These are phyloP conservation scores for Kodamaea sagamina DNA, from an alignment of 805 yeast genomes.

Conservation along the genomic window DNA sequence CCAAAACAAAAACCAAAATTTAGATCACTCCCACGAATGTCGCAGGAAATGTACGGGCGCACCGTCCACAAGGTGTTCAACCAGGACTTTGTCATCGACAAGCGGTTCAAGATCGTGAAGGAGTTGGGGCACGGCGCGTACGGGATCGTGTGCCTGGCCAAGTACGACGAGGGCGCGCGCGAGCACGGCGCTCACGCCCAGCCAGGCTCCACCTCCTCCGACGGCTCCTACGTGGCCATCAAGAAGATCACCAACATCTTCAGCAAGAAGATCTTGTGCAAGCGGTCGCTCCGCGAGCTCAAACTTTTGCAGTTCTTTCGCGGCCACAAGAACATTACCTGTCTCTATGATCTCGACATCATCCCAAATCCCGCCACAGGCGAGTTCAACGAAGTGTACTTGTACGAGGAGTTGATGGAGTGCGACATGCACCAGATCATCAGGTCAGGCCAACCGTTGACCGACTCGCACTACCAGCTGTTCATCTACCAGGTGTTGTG, in stretches of 20 bases:
- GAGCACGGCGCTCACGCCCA: too few species aligned
- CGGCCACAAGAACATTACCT: conserved; percentile 95
- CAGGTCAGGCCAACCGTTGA: conserved; percentile 86
- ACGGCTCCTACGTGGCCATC: conserved; percentile 70
- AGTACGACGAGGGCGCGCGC: conserved; percentile 71
- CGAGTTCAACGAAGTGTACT: conserved; percentile 84
- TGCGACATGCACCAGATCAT: conserved; percentile 98
- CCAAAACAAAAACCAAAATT: not conserved
- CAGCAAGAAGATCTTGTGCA: conserved; percentile 85
- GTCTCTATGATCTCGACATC: conserved; percentile 91
- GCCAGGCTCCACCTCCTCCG: conserved; percentile 21
- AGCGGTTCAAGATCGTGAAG: conserved; percentile 81
- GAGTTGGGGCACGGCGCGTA: conserved; percentile 98
- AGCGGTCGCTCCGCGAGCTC: conserved; percentile 87
- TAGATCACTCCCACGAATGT: conserved; percentile 4
- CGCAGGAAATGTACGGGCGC: conserved; percentile 29
- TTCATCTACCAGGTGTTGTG: conserved; percentile 90
- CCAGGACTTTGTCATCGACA: conserved; percentile 92
- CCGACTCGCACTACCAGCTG: conserved; percentile 93
- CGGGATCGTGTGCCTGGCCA: conserved; percentile 94
- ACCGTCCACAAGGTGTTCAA: conserved; percentile 49
- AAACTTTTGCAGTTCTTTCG: conserved; percentile 89
- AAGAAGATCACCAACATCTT: conserved; percentile 95
- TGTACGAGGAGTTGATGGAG: conserved; percentile 97
- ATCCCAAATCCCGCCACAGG: conserved; percentile 64